These are phyloP conservation scores for Sordaria brevicollis DNA, from an alignment of 495 filamentous ascomycete species.

Conservation along the genomic window DNA sequence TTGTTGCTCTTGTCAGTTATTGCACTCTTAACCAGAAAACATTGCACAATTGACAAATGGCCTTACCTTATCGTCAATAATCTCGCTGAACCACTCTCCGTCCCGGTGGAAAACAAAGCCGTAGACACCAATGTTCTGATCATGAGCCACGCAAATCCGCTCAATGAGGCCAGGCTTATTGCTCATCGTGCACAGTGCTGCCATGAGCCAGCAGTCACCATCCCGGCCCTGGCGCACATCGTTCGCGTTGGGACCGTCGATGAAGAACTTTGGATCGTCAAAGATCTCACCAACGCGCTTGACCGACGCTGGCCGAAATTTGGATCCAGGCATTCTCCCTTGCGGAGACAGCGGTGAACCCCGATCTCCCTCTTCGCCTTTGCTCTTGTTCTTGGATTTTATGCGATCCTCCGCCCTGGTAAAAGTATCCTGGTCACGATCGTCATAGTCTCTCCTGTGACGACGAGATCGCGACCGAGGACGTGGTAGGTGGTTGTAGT, in stretches of 20 bases:
- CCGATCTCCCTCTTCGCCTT: neutral
- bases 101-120: slow-evolving; percentile 92
- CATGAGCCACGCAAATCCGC: slow-evolving; percentile 68
- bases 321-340: slow-evolving; percentile 7
- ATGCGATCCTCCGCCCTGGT: neutral
- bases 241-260: slow-evolving; percentile 72
- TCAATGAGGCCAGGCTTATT: slow-evolving; percentile 74
- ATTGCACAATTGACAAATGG: neutral
- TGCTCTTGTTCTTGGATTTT: neutral
- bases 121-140: slow-evolving; percentile 80
- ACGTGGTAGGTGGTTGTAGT: neutral
- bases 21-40: neutral
- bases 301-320: slow-evolving; percentile 48
- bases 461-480: neutral
- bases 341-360: slow-evolving; percentile 1
- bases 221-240: slow-evolving; percentile 71
- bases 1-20: neutral
- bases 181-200: slow-evolving; percentile 72
- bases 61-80: slow-evolving; percentile 58
- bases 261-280: slow-evolving; percentile 73
- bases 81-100: slow-evolving; percentile 83
- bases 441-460: neutral
- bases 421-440: neutral
- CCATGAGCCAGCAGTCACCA: slow-evolving; percentile 90
- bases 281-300: slow-evolving; percentile 76